Conservation (phyloP, 805 yeast species). For the Barnettozyma sp. region DNA sequence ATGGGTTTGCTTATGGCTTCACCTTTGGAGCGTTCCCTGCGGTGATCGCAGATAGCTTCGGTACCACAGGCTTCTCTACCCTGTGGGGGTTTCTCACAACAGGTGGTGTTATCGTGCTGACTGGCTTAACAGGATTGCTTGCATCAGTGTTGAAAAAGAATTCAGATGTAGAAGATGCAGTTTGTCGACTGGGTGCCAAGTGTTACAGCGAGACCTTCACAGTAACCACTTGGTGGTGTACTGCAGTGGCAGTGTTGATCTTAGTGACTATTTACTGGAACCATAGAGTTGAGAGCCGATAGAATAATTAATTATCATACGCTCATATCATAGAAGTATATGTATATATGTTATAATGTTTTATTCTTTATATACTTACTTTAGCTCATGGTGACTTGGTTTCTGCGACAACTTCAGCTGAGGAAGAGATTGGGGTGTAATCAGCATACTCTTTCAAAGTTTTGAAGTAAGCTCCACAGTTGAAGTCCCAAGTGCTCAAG, state of each 20-base stretch:
- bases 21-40: constrained; percentile 73
- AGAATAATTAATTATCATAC: too few species aligned
- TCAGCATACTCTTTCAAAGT: constrained; percentile 4
- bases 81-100: constrained; percentile 72
- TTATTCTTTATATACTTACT: too few species aligned
- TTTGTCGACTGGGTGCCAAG: constrained; percentile 36
- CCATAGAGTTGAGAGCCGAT: constrained; percentile 3
- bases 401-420: too few species aligned
- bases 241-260: constrained; percentile 18
- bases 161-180: constrained; percentile 34
- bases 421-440: too few species aligned
- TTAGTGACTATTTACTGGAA: constrained; percentile 11
- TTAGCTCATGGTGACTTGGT: too few species aligned
- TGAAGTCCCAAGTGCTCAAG: constrained; percentile 78
- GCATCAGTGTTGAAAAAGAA: constrained; percentile 46
- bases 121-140: constrained; percentile 46
- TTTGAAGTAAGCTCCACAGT: constrained; percentile 48
- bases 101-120: constrained; percentile 55
- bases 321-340: too few species aligned
- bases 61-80: constrained; percentile 60
- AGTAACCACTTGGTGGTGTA: constrained; percentile 21
- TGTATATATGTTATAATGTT: too few species aligned
- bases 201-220: constrained; percentile 44
- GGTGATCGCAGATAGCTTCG: constrained; percentile 64
- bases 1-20: constrained; percentile 65